Evolutionary conservation across 805 yeast genomes (phyloP), one percentile per base, ranked within the genome.

Genomic region (Henningerozyma blattae): DNA sequence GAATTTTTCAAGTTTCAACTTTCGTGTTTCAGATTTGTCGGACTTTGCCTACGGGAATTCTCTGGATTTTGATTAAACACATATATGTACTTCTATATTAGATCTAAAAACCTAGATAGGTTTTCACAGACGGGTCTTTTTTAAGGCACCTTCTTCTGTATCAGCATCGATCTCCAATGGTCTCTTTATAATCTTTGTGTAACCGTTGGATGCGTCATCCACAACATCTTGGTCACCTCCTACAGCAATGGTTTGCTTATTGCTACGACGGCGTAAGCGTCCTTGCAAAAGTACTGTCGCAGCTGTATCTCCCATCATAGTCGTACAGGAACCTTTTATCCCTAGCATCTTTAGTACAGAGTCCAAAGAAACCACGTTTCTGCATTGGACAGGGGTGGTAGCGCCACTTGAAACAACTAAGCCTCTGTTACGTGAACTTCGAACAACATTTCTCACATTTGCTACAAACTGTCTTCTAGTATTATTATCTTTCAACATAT

Each of bases 391-490:
- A 2, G 79, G 65, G 19, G 58, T 52, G 3, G 46, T 37, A 0
- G 91, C 83, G 3, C 95, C 96, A 47, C 89, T 74, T 10, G 89
- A 72, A 4, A 85, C 64, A 2, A 91, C 66, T 14, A 91, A 50
- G 0, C 96, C 96, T 28, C 85, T 68, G 14, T 75, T 69, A 43
- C 98, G 65, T 0, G 94, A 70, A 10, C 94, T 84, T 41, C 98
- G 61, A 9, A 85, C 67, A 13, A 91, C 67, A 46, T 82, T 77
- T 36, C 81, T 66, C 2, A 77, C 71, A 51, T 85, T 87, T 22
- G 76, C 66, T 27, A 87, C 75, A 40, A 81, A 74, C 34, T 72
- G 72, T 27, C 77, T 66, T 41, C 89, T 65, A 15, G 65, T 52
- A 22, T 64, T 58, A 15, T 65, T 52, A 22, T 52, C 50, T 30